Percentiles rank a stretch among this genome's conserved stretches.
Evolutionary conservation across 805 yeast genomes (phyloP).

Genomic region (Brettanomyces custersianus): DNA sequence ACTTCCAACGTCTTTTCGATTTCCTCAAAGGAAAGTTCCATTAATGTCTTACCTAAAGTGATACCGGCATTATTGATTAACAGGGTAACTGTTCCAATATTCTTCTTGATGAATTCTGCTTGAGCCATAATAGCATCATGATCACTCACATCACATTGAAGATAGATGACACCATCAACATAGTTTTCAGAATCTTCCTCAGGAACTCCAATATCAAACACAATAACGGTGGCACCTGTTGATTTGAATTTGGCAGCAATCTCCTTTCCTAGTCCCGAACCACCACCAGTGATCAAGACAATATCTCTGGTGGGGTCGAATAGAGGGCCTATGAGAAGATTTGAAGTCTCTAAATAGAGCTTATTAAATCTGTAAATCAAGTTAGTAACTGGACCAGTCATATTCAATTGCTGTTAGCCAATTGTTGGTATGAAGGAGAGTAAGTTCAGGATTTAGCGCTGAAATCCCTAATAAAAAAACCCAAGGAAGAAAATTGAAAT

Average conservation of each 20-base stretch:
- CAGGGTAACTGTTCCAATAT: constrained; percentile 53
- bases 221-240: constrained; percentile 45
- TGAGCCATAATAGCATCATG: constrained; percentile 32
- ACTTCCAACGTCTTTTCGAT: constrained; percentile 56
- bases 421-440: too few relatives aligned
- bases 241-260: constrained; percentile 38
- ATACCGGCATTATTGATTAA: constrained; percentile 85
- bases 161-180: constrained; percentile 40
- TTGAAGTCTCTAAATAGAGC: constrained; percentile 24
- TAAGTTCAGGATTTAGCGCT: too few relatives aligned
- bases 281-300: constrained; percentile 78
- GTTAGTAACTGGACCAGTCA: constrained; percentile 23
- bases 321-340: constrained; percentile 38
- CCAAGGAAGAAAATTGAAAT: too few relatives aligned
- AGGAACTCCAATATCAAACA: constrained; percentile 52
- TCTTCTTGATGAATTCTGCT: constrained; percentile 31
- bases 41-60: constrained; percentile 45
- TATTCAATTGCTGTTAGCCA: too few relatives aligned
- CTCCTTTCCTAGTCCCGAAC: constrained; percentile 68
- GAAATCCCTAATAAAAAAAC: too few relatives aligned
- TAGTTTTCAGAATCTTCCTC: constrained; percentile 19
- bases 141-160: constrained; percentile 62
- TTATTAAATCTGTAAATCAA: constrained; percentile 19
- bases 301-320: constrained; percentile 50
- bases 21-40: constrained; percentile 46